Evolutionary conservation across 768 basidiomycete genomes (phyloP), one percentile per base, ranked within the genome.

Genomic region (Suillus discolor): DNA sequence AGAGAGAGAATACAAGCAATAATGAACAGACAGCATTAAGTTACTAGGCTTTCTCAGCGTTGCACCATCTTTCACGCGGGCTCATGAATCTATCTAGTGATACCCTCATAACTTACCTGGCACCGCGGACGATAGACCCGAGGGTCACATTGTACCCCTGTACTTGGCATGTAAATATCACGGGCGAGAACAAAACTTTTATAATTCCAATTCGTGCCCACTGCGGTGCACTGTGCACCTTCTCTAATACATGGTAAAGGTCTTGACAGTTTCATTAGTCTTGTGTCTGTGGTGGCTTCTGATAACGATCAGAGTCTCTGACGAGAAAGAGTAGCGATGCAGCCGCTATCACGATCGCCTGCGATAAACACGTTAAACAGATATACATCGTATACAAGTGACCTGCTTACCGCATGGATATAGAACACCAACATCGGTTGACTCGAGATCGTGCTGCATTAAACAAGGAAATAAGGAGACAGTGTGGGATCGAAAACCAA

Each of bases 351-450:
- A 70, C 62, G n/a, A 67, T 54, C 23, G 59, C 67, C 74, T 76
- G 42, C 6, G 16, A 34, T 15, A 6, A 62, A 62, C 55, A 63
- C 15, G 42, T 60, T 63, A 18, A 39, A 42, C 8, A 18, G 31
- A 41, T 20, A 59, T 42, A 23, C 54, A 38, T 57, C 18, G 16
- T 11, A 4, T 3, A 9, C 13, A 61, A 13, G 31, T 23, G 4
- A 12, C n/a, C 9, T 54, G 53, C 71, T 31, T 34, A 75, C 75
- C 67, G 67, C n/a, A 23, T 73, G 71, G 7, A 75, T 57, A 42
- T 75, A 66, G 64, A 75, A 75, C 36, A 72, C 11, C 57, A 75
- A 47, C 28, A 75, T 12, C 38, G 74, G 74, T 8, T 18, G 16
- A 0, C 63, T 68, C n/a, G 45, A 54, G 31, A 75, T 73, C 11